Percentiles rank a stretch among this genome's conserved stretches.
These are phyloP conservation scores for Singerocomus rubriflavus DNA, from an alignment of 1,284 basidiomycete genomes.

Conservation along the genomic window DNA sequence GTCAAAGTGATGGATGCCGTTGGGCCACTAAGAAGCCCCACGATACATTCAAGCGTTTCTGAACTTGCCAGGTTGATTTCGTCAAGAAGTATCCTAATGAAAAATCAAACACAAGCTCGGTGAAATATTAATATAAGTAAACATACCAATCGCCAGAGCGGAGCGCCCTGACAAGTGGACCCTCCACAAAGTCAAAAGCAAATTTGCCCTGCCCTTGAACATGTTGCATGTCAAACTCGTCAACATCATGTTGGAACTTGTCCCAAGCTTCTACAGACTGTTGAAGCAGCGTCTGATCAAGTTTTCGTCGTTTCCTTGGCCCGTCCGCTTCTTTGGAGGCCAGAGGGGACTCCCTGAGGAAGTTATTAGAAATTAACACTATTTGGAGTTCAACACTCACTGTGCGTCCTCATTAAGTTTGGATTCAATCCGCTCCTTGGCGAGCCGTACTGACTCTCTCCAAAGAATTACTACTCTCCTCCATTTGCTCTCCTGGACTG, in stretches of 20 bases:
- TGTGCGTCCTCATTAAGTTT: constrained; percentile 36
- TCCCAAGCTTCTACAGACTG: constrained; percentile 64
- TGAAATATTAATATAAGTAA: background rate
- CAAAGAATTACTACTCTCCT: constrained; percentile 81
- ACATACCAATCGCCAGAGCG: constrained; percentile 87
- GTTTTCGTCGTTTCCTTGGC: constrained; percentile 75
- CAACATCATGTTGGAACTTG: constrained; percentile 69
- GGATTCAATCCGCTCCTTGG: constrained; percentile 59
- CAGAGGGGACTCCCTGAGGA: constrained; percentile 7
- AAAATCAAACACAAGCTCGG: constrained; percentile 2
- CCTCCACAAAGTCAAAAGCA: constrained; percentile 94
- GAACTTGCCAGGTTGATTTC: constrained; percentile 95
- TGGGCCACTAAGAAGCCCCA: constrained; percentile 82
- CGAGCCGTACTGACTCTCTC: constrained; percentile 75
- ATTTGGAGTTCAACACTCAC: constrained; percentile 37
- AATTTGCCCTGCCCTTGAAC: constrained; percentile 84
- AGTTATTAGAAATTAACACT: constrained; percentile 1
- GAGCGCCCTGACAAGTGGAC: constrained; percentile 92
- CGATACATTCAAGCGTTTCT: constrained; percentile 93
- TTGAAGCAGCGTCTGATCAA: constrained; percentile 45
- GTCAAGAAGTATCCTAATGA: constrained; percentile 84
- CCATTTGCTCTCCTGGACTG: constrained; percentile 85
- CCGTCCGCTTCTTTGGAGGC: constrained; percentile 38
- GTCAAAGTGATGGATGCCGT: constrained; percentile 90
- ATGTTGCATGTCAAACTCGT: constrained; percentile 85